Base-by-base conservation (phyloP, 2,329 filamentous ascomycete genomes). In the Talaromyces funiculosus region DNA sequence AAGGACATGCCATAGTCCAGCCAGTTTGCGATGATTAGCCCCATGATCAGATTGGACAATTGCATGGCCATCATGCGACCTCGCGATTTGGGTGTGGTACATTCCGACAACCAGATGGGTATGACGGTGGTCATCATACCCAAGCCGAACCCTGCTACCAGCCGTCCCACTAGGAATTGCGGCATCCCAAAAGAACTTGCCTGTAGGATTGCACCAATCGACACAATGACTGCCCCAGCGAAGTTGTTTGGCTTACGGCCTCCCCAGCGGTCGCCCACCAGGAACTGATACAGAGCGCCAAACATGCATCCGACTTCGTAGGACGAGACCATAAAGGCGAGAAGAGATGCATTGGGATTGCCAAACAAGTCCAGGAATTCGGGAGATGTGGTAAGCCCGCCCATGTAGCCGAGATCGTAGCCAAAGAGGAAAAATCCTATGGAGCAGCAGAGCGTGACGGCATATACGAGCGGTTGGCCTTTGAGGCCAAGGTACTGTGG, bases 21-120 rank as follows among this genome's bases (percentile, higher is more conserved):
- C 69, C 69, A 72, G 59, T 71, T 69, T 3, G 67, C 67, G 29
- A 69, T 64, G 29, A 69, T 65, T 29, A 69, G 55, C 18, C 67
- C 68, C 47, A 64, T 61, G 35, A 63, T 63, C 29, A 69, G 63
- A 33, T 66, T 67, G 1, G 63, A 65, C 14, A 68, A 54, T 40
- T 69, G 67, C 63, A 67, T 77, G n/a, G 78, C 78, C 60, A 82
- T 76, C 38, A 80, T 68, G 61, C 73, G 69, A 45, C 80, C 80
- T 33, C 80, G 73, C 31, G 75, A 76, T 22, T 72, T 67, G 0
- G 76, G 72, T 3, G 61, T 63, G 26, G 61, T 56, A 20, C 61
- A 66, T 57, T 68, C 66, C 4, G 64, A 63, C 9, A 67, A 54
- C 62, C 63, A 70, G 38, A 70, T 64, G 2, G 68, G 67, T 31